These are phyloP conservation scores for Pichia manshurica DNA, from an alignment of 805 yeast species.

Conservation along the genomic window DNA sequence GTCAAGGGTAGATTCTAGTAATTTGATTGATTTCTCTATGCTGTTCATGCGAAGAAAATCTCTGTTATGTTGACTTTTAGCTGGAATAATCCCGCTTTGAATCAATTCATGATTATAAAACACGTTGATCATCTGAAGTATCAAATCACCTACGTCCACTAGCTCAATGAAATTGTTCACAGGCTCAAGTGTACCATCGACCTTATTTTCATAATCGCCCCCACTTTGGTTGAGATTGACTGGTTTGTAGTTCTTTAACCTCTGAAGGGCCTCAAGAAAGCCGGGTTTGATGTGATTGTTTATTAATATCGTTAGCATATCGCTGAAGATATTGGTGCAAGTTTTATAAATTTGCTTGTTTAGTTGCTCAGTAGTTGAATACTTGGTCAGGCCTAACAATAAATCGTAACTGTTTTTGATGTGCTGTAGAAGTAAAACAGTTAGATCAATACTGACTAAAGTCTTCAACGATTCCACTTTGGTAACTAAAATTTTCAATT, in stretches of 20 bases:
- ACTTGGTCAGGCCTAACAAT: slow-evolving; percentile 39
- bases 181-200: slow-evolving; percentile 58
- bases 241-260: slow-evolving; percentile 70
- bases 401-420: slow-evolving; percentile 63
- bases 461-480: slow-evolving; percentile 72
- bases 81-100: slow-evolving; percentile 42
- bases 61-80: slow-evolving; percentile 46
- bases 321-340: slow-evolving; percentile 61
- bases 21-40: slow-evolving; percentile 53
- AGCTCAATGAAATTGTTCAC: slow-evolving; percentile 81
- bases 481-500: slow-evolving; percentile 67
- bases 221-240: slow-evolving; percentile 21
- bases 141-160: slow-evolving; percentile 87
- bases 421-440: slow-evolving; percentile 61
- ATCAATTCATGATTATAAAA: slow-evolving; percentile 83
- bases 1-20: slow-evolving; percentile 76
- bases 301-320: slow-evolving; percentile 57
- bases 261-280: slow-evolving; percentile 69
- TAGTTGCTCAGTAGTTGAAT: slow-evolving; percentile 28
- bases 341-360: slow-evolving; percentile 29
- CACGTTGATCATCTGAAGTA: slow-evolving; percentile 85
- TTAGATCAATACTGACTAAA: slow-evolving; percentile 74
- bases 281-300: slow-evolving; percentile 77
- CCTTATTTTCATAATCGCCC: slow-evolving; percentile 6
- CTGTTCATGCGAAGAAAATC: slow-evolving; percentile 78